A percentile compares a stretch with the other conserved stretches of the same genome.
phyloP scores from a whole-genome alignment of 1,284 basidiomycete species.

The Trametes sp. region DNA sequence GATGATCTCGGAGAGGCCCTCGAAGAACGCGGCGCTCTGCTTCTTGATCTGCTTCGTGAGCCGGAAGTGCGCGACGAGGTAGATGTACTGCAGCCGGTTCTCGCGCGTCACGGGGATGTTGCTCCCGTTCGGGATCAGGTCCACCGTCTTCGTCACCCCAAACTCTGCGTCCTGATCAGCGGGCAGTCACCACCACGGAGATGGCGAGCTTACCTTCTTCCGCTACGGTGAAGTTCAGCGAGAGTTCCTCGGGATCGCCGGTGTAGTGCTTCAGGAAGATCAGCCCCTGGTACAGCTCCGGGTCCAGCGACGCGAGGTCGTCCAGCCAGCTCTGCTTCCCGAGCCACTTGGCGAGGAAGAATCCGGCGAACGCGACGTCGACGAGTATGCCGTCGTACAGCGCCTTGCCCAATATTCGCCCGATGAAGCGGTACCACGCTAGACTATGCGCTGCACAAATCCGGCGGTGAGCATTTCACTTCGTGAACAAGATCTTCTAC shows the following conservation, averaged over 20 bases:
- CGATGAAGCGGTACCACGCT: constrained; percentile 95
- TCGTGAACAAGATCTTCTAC: constrained; percentile 38
- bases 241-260: constrained; percentile 90
- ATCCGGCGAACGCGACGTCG: constrained; percentile 95
- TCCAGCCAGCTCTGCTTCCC: constrained; percentile 90
- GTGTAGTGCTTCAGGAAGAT: constrained; percentile 94
- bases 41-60: constrained; percentile 88
- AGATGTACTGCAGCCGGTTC: constrained; percentile 92
- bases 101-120: constrained; percentile 90
- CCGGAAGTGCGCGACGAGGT: constrained; percentile 89
- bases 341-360: constrained; percentile 96
- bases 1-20: constrained; percentile 89
- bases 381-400: constrained; percentile 97
- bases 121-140: constrained; percentile 86
- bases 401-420: constrained; percentile 93
- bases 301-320: constrained; percentile 91
- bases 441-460: constrained; percentile 74
- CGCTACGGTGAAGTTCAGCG: constrained; percentile 90
- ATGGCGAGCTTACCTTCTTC: constrained; percentile 91
- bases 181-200: too few relatives aligned
- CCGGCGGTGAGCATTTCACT: neutral
- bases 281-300: constrained; percentile 91
- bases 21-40: constrained; percentile 88
- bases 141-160: constrained; percentile 79
- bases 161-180: constrained; percentile 66